A percentile compares a stretch with the other conserved stretches of the same genome.
Evolutionary conservation across 2,329 filamentous ascomycete species (phyloP).

Genomic region (Verticillium zaregamsianum): DNA sequence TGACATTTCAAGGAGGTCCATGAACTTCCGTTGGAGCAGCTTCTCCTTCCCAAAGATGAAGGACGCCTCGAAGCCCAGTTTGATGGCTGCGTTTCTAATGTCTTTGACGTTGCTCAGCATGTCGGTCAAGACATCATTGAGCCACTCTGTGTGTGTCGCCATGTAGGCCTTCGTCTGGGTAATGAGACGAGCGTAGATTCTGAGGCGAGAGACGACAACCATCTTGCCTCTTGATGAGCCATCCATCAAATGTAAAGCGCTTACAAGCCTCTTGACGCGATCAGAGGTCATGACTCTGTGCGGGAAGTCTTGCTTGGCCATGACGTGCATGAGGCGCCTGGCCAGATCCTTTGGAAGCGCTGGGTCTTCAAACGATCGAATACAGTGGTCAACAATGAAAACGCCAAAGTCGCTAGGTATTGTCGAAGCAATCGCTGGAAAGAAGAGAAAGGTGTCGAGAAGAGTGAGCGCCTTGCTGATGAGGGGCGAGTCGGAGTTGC

Average conservation of each 20-base stretch:
- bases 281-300: slow-evolving; percentile 68
- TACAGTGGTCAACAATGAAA: slow-evolving; percentile 78
- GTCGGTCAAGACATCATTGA: slow-evolving; percentile 75
- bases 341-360: slow-evolving; percentile 71
- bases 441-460: slow-evolving; percentile 71
- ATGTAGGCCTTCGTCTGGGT: slow-evolving; percentile 68
- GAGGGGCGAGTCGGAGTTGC: slow-evolving; percentile 62
- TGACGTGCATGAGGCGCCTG: slow-evolving; percentile 74
- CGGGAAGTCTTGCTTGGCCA: slow-evolving; percentile 76
- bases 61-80: slow-evolving; percentile 67
- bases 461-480: slow-evolving; percentile 75
- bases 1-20: slow-evolving; percentile 56
- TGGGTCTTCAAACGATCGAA: slow-evolving; percentile 66
- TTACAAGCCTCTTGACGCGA: slow-evolving; percentile 66
- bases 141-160: slow-evolving; percentile 70
- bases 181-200: slow-evolving; percentile 74
- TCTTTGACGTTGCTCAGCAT: slow-evolving; percentile 78
- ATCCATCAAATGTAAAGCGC: slow-evolving; percentile 67
- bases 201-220: slow-evolving; percentile 70
- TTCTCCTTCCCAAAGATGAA: slow-evolving; percentile 66
- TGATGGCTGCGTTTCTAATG: slow-evolving; percentile 69
- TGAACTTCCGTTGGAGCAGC: slow-evolving; percentile 61
- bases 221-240: slow-evolving; percentile 74
- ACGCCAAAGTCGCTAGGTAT: slow-evolving; percentile 74
- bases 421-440: slow-evolving; percentile 63